Conservation (phyloP, 78 protist genomes). For the Bigelowiella natans region DNA sequence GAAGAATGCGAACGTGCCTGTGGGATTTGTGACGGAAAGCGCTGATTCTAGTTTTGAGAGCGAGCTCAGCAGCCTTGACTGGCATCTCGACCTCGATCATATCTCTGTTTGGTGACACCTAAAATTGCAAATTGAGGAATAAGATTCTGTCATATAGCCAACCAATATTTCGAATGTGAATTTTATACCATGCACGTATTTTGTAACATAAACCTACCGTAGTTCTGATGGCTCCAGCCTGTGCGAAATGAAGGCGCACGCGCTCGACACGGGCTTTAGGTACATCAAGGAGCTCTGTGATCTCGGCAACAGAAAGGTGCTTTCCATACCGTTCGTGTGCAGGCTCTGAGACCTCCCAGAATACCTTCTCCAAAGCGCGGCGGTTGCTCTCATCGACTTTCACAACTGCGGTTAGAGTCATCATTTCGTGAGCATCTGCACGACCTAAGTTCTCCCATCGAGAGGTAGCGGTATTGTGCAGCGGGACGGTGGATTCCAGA, state of each 20-base stretch:
- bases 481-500: background rate
- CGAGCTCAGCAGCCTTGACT: background rate
- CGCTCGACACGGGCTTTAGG: background rate
- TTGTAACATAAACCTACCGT: too few species aligned
- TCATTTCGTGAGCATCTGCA: background rate
- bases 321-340: background rate
- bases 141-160: too few species aligned
- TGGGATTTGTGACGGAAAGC: background rate
- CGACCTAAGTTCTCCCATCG: background rate
- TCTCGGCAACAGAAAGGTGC: background rate
- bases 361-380: background rate
- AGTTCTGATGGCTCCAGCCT: background rate
- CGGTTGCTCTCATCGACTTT: background rate
- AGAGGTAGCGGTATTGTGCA: background rate
- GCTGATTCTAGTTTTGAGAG: background rate
- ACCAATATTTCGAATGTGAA: too few species aligned
- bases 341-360: background rate
- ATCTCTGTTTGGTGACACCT: background rate
- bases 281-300: background rate
- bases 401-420: background rate
- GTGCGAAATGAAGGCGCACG: background rate
- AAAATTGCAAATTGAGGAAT: too few species aligned
- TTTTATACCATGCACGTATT: too few species aligned
- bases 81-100: background rate
- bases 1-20: background rate